phyloP scores from a whole-genome alignment of 169 alveolate species.

The Toxoplasma gondii region DNA sequence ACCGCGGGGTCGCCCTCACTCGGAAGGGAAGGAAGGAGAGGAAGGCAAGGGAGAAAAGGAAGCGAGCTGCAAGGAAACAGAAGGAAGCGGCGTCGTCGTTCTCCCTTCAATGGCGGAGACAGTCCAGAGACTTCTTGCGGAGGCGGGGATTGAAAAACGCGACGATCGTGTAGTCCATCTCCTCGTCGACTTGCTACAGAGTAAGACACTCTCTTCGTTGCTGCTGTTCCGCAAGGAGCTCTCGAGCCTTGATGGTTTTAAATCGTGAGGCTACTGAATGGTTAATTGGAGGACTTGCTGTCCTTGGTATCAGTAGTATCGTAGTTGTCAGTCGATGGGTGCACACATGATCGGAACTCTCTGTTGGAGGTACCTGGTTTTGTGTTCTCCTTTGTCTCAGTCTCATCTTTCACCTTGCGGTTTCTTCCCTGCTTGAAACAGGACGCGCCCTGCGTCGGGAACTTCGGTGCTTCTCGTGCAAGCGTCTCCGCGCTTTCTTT shows the following conservation, averaged over 20 bases:
- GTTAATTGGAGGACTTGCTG: too few species aligned
- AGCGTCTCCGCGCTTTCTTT: too few species aligned
- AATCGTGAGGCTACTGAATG: too few species aligned
- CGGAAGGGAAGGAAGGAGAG: not conserved
- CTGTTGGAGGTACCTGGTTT: too few species aligned
- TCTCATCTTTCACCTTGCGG: too few species aligned
- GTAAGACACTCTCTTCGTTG: not conserved
- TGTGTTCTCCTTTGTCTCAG: too few species aligned
- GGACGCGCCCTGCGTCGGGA: not conserved
- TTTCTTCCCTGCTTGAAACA: not conserved
- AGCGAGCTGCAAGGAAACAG: not conserved
- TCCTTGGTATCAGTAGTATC: too few species aligned
- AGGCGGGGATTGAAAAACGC: not conserved
- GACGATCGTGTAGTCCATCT: not conserved
- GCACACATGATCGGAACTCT: too few species aligned
- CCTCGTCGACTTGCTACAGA: not conserved
- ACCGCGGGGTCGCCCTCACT: not conserved
- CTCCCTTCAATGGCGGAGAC: constrained; percentile 7
- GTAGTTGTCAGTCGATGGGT: too few species aligned
- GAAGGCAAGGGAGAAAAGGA: not conserved
- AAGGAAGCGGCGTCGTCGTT: not conserved
- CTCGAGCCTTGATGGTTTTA: too few species aligned
- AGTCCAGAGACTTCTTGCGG: not conserved
- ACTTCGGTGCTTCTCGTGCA: too few species aligned
- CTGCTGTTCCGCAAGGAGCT: not conserved